Conservation (phyloP, 2,329 filamentous ascomycete genomes). For the Pestalotiopsis sp. region DNA sequence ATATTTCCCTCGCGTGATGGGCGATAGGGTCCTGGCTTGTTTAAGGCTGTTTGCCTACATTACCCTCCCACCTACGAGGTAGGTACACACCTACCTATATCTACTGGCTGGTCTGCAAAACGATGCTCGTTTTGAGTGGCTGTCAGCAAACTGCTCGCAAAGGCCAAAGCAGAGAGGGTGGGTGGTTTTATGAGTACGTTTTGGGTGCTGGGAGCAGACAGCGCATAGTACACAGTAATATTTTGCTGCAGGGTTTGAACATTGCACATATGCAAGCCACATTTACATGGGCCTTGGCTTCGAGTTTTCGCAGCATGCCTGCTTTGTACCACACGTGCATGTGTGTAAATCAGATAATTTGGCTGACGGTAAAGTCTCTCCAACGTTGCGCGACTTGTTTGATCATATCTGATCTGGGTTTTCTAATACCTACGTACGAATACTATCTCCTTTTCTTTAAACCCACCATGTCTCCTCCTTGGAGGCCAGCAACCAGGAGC, state of each 20-base stretch:
- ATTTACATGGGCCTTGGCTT: neutral
- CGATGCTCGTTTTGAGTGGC: neutral
- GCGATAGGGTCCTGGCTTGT: too few relatives aligned
- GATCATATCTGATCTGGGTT: too few relatives aligned
- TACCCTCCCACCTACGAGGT: too few relatives aligned
- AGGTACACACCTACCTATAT: neutral
- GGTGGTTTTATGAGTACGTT: neutral
- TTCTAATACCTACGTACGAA: too few relatives aligned
- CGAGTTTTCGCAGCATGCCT: neutral
- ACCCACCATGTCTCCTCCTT: too few relatives aligned
- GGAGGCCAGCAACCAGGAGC: too few relatives aligned
- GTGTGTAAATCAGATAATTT: neutral
- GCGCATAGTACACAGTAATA: neutral
- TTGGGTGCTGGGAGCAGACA: neutral
- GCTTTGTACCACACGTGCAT: neutral
- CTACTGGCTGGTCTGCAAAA: neutral
- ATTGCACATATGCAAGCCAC: constrained; percentile 10
- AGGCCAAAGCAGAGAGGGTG: neutral
- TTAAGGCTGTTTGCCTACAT: too few relatives aligned
- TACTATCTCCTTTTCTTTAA: too few relatives aligned
- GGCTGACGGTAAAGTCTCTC: too few relatives aligned
- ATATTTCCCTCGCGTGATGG: neutral
- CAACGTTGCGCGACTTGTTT: too few relatives aligned
- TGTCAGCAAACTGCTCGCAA: neutral
- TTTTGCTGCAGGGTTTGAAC: neutral